Evolutionary conservation across 2,329 filamentous ascomycete genomes (phyloP), one percentile per base, ranked within the genome.

Genomic region (Colletotrichum sp.): DNA sequence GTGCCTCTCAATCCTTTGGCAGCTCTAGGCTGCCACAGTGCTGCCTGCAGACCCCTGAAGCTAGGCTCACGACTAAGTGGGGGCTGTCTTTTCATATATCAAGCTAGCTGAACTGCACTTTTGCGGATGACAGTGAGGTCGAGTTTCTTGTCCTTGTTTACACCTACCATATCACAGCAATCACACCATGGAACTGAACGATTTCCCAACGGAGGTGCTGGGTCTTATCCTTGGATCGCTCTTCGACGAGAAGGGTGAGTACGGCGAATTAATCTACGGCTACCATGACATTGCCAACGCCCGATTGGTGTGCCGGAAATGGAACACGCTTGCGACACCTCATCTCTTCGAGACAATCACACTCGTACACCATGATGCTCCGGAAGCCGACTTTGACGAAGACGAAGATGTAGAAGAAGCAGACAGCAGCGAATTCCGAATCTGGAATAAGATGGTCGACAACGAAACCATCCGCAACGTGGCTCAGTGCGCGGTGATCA

Each of bases 261-360:
- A 18, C 48, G 21, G 30, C 30, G n/a, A 55, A n/a, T 15, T 5
- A 2, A 4, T 5, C 3, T 2, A 16, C 18, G 32, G 15, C 8
- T 7, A n/a, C 34, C 21, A 52, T 21, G 18, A 24, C 12, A 26
- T 71, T 24, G 34, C 64, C 30, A 73, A 72, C 13, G 75, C 78
- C n/a, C 78, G 78, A 8, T 74, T 78, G 4, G 78, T 79, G 8
- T 79, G 78, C 34, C 78, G 73, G 21, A 64, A 70, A 61, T 79
- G 78, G 77, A 77, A 79, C 48, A 4, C 21, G 4, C 52, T 77
- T 24, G 73, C 75, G 21, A 61, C 21, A 12, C 21, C 16, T 24
- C 70, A 76, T 55, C 65, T 78, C n/a, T 79, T 77, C 24, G 55
- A 70, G 6, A 59, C 60, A 21, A 26, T 78, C 21, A n/a, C 28